Percentiles rank a stretch among this genome's conserved stretches.
phyloP scores from a whole-genome alignment of 352 stramenopile genomes.

The Phytophthora citrophthora region DNA sequence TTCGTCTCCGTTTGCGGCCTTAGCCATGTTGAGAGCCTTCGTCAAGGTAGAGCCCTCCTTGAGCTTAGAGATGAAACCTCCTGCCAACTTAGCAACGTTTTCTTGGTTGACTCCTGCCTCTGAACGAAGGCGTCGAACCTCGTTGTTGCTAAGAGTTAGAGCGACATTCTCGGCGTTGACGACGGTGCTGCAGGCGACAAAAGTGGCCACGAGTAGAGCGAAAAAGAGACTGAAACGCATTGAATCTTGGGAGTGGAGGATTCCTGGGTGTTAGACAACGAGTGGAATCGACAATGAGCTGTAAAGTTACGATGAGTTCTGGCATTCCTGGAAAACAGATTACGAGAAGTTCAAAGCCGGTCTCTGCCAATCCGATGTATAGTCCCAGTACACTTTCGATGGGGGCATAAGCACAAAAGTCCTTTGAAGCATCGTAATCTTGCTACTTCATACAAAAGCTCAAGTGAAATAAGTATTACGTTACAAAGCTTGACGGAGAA shows the following conservation, averaged over 20 bases:
- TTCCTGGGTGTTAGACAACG: neutral
- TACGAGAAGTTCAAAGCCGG: neutral
- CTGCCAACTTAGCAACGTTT: neutral
- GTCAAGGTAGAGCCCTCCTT: neutral
- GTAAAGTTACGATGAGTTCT: too few relatives aligned
- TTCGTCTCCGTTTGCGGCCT: neutral
- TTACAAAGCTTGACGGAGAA: too few relatives aligned
- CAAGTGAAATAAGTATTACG: too few relatives aligned
- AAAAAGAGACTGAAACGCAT: conserved; percentile 8
- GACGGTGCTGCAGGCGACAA: neutral
- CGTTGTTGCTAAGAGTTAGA: neutral
- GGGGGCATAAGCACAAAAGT: too few relatives aligned
- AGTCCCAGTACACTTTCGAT: too few relatives aligned
- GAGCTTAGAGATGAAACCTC: neutral
- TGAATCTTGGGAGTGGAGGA: neutral
- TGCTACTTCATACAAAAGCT: too few relatives aligned
- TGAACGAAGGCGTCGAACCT: neutral
- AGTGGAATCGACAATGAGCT: neutral
- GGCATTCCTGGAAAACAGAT: neutral
- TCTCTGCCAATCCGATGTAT: conserved; percentile 8
- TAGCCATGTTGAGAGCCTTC: neutral
- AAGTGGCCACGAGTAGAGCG: conserved; percentile 7
- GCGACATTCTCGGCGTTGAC: neutral
- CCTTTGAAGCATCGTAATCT: too few relatives aligned
- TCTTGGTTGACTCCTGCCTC: neutral